These are phyloP conservation scores for Abrus precatorius DNA, from an alignment of 306 rosid species.

Conservation along the genomic window DNA sequence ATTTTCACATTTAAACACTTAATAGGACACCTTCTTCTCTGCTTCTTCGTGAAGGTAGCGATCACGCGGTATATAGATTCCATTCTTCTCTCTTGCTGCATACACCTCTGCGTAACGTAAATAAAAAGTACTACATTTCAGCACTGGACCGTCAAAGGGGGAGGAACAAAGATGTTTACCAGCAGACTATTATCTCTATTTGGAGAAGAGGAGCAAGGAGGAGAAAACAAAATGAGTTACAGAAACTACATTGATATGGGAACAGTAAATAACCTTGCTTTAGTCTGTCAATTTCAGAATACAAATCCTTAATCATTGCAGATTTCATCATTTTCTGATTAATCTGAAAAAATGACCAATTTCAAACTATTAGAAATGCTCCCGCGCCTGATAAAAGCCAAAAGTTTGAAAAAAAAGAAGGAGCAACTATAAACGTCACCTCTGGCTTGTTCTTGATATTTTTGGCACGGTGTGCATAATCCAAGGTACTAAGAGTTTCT, in stretches of 20 bases:
- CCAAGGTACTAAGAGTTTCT: slow-evolving; percentile 98
- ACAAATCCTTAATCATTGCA: slow-evolving; percentile 95
- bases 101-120: slow-evolving; percentile 73
- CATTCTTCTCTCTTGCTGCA: slow-evolving; percentile 99
- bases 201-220: not conserved
- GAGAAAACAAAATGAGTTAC: slow-evolving; percentile 31
- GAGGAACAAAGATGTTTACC: not conserved
- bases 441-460: slow-evolving; percentile 99
- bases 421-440: slow-evolving; percentile 63
- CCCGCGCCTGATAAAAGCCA: slow-evolving; percentile 9
- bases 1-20: slow-evolving; percentile 28
- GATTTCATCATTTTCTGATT: slow-evolving; percentile 99
- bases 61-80: slow-evolving; percentile 99
- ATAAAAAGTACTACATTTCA: slow-evolving; percentile 37
- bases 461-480: slow-evolving; percentile 99
- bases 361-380: slow-evolving; percentile 45
- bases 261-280: slow-evolving; percentile 82
- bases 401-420: slow-evolving; percentile 31
- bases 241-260: slow-evolving; percentile 40
- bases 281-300: slow-evolving; percentile 93
- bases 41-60: slow-evolving; percentile 97
- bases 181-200: not conserved
- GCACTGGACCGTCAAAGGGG: slow-evolving; percentile 19
- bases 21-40: slow-evolving; percentile 83
- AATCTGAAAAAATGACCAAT: slow-evolving; percentile 64